Evolutionary conservation across 2,329 filamentous ascomycete genomes (phyloP), one percentile per base, ranked within the genome.

Genomic region (Simplicillium aogashimaense): DNA sequence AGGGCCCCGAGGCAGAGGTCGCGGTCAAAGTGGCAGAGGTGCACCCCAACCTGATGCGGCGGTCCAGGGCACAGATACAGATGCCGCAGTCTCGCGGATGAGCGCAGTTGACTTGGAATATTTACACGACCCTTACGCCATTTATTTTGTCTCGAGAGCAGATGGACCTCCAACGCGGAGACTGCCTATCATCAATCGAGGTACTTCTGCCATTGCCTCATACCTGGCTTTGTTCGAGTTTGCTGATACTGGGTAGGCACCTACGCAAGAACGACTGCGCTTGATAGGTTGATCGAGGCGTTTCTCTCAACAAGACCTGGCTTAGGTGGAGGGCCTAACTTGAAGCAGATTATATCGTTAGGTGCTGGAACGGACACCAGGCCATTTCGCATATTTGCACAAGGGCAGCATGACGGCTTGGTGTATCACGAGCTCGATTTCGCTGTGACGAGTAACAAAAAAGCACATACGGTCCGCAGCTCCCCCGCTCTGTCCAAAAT

Each of bases 361-460:
- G 92, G 92, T 25, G 90, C 92, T 13, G 92, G 92, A 17, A 95
- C 89, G 10, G 92, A 98, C 57, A 97, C 92, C 7, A 77, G 92
- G 13, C 83, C 81, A 44, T 88, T 95, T 54, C 80, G 86, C 15
- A 65, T 95, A 1, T 72, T 85, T 43, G 61, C 74, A 8, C 57
- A 64, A 13, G 57, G 65, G 1, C 39, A 44, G 7, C 42, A 46
- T 16, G 46, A 53, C 5, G 42, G 52, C 11, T 59, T 95, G 14
- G 58, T 83, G 43, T 98, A 97, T 59, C 89, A 97, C 59, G 92
- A 98, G 59, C 69, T 98, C 42, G 92, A 98, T 60, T 97, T 97
- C 53, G 72, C 83, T 1, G 61, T 73, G 16, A 88, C 89, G 40
- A 81, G 78, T n/a, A 56, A 65, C 3, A 70, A 72, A 33, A 95